Evolutionary conservation across 179 eudicot genomes (phyloP).

Genomic region (Amaranthus tricolor): DNA sequence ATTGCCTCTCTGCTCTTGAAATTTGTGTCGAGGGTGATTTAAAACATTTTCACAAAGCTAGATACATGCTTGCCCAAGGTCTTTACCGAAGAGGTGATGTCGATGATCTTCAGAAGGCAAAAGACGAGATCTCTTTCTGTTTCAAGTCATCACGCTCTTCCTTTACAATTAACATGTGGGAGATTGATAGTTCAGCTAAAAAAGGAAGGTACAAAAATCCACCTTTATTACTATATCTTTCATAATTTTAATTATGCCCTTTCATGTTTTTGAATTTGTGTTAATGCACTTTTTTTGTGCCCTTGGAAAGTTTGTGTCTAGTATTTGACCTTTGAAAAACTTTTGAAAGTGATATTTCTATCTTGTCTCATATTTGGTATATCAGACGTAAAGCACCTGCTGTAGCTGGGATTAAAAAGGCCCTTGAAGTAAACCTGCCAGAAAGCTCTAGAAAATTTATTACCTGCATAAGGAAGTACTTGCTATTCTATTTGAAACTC

Average conservation of each 20-base stretch:
- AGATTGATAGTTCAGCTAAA: constrained; percentile 93
- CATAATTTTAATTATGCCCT: background rate
- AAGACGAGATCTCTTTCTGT: constrained; percentile 94
- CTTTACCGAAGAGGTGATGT: constrained; percentile 64
- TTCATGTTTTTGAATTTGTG: background rate
- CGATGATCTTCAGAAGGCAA: constrained; percentile 84
- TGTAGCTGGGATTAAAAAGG: constrained; percentile 62
- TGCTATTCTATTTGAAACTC: constrained; percentile 77
- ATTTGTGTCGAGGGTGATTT: constrained; percentile 96
- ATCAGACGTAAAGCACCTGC: constrained; percentile 86
- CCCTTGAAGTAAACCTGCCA: constrained; percentile 88
- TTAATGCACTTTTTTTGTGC: background rate
- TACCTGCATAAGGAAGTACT: constrained; percentile 90
- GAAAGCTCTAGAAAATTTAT: constrained; percentile 97
- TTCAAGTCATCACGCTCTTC: constrained; percentile 98
- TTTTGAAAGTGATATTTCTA: constrained; percentile 12
- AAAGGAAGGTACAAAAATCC: constrained; percentile 76
- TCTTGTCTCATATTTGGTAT: constrained; percentile 15
- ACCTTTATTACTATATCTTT: background rate
- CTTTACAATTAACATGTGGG: constrained; percentile 98
- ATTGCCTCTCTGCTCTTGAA: constrained; percentile 88
- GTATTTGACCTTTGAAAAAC: background rate
- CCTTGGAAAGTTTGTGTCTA: background rate
- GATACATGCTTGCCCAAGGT: constrained; percentile 98
- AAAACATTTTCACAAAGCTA: constrained; percentile 97